A percentile compares a stretch with the other conserved stretches of the same genome.
These are phyloP conservation scores for Noccaea bulbosa DNA, from an alignment of 345 rosid genomes.

Conservation along the genomic window DNA sequence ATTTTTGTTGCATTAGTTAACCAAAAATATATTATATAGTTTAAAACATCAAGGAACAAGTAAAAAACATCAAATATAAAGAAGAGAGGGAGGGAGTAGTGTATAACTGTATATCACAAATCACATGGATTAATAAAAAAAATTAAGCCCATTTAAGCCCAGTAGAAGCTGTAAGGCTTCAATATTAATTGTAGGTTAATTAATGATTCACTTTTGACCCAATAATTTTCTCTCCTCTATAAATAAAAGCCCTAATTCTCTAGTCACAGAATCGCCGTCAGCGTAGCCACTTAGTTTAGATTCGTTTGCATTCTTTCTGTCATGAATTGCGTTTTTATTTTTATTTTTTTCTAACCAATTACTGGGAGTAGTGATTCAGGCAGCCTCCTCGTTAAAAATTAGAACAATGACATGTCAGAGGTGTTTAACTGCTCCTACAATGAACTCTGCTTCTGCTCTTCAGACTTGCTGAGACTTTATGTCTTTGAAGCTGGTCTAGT, in stretches of 20 bases:
- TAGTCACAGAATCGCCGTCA: not conserved
- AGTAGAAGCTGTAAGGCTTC: slow-evolving; percentile 1
- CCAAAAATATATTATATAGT: too few relatives aligned
- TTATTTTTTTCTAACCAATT: not conserved
- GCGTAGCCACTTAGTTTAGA: not conserved
- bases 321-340: not conserved
- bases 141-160: slow-evolving; percentile 9
- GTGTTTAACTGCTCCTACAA: slow-evolving; percentile 72
- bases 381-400: slow-evolving; percentile 53
- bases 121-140: not conserved
- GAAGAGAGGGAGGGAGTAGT: too few relatives aligned
- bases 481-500: slow-evolving; percentile 81
- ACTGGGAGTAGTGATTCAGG: slow-evolving; percentile 69
- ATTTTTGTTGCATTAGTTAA: too few relatives aligned
- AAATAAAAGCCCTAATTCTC: slow-evolving; percentile 3
- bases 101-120: not conserved
- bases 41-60: too few relatives aligned
- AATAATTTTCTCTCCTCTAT: not conserved
- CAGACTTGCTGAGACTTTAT: slow-evolving; percentile 63
- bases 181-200: not conserved
- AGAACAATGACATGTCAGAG: slow-evolving; percentile 47
- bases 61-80: too few relatives aligned
- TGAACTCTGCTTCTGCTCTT: slow-evolving; percentile 60
- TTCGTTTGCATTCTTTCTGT: not conserved
- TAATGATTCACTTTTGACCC: not conserved